Conservation (phyloP, 164 flowering plant genomes). For the Euptelea pleiosperma region DNA sequence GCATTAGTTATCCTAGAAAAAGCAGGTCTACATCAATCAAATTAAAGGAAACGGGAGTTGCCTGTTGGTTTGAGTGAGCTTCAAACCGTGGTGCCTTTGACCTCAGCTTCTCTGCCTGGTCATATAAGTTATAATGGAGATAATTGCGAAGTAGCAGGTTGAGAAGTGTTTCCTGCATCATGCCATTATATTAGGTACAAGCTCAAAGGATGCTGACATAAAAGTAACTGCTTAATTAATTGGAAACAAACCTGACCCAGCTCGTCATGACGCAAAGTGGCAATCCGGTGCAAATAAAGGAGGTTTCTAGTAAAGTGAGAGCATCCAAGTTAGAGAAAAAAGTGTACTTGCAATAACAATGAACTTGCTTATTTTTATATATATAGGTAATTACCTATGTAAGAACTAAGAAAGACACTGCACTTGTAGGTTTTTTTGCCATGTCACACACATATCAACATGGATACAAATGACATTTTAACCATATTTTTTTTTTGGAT, state of each 20-base stretch:
- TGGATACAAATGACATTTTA: no score
- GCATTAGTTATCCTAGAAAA: not conserved
- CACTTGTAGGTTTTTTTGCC: no score
- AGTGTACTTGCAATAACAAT: no score
- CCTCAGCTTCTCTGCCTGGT: slow-evolving; percentile 93
- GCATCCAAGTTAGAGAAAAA: slow-evolving; percentile 4
- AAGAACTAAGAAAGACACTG: no score
- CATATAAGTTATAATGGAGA: slow-evolving; percentile 91
- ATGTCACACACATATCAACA: no score
- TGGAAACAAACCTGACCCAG: slow-evolving; percentile 82
- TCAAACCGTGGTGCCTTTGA: slow-evolving; percentile 96
- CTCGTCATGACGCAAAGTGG: slow-evolving; percentile 94
- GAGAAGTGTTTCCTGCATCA: slow-evolving; percentile 77
- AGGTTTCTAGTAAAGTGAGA: slow-evolving; percentile 52
- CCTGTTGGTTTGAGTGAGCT: slow-evolving; percentile 98
- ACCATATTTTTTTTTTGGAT: no score
- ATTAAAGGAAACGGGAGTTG: slow-evolving; percentile 8
- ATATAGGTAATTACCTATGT: no score
- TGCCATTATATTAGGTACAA: slow-evolving; percentile 3
- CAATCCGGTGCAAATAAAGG: slow-evolving; percentile 83
- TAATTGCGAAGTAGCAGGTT: slow-evolving; percentile 87
- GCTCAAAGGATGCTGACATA: not conserved
- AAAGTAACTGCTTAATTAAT: not conserved
- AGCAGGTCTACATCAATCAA: not conserved
- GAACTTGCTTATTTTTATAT: no score